phyloP scores from a whole-genome alignment of 2,329 filamentous ascomycete genomes.

The Fusarium sp. region DNA sequence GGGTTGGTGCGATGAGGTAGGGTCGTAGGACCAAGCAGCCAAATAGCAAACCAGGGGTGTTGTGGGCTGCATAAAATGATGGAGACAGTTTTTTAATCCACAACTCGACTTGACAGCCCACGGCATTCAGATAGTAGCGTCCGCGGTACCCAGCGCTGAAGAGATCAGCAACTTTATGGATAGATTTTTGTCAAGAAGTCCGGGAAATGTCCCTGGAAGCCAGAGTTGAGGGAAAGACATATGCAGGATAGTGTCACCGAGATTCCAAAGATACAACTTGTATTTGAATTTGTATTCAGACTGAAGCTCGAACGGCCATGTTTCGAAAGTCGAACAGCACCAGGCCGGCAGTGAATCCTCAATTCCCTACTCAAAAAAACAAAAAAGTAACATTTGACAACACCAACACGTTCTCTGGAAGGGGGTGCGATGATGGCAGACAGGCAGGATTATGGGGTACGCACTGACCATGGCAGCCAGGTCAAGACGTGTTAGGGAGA shows the following conservation, averaged over 20 bases:
- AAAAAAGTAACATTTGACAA: constrained; percentile 13
- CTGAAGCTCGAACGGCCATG: background rate
- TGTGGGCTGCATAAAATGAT: constrained; percentile 53
- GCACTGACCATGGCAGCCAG: constrained; percentile 19
- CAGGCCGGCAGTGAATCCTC: constrained; percentile 39
- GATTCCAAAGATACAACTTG: background rate
- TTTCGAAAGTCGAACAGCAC: background rate
- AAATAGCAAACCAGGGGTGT: constrained; percentile 46
- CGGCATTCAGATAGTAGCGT: constrained; percentile 48
- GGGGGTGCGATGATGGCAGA: constrained; percentile 40
- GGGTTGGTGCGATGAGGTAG: constrained; percentile 59
- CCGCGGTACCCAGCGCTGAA: constrained; percentile 41
- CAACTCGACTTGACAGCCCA: constrained; percentile 49
- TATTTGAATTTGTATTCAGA: background rate
- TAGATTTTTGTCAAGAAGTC: constrained; percentile 35
- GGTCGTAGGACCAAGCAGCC: constrained; percentile 53
- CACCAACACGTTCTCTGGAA: constrained; percentile 21
- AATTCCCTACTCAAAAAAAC: constrained; percentile 1
- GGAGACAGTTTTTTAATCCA: constrained; percentile 43
- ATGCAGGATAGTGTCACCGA: constrained; percentile 1
- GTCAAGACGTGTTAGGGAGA: constrained; percentile 17
- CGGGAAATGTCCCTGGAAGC: constrained; percentile 25
- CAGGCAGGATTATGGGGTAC: constrained; percentile 40
- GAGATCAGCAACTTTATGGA: constrained; percentile 44
- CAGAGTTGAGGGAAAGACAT: constrained; percentile 1